Conservation (phyloP, 257 asterid genomes). For the Primulina huaijiensis region DNA sequence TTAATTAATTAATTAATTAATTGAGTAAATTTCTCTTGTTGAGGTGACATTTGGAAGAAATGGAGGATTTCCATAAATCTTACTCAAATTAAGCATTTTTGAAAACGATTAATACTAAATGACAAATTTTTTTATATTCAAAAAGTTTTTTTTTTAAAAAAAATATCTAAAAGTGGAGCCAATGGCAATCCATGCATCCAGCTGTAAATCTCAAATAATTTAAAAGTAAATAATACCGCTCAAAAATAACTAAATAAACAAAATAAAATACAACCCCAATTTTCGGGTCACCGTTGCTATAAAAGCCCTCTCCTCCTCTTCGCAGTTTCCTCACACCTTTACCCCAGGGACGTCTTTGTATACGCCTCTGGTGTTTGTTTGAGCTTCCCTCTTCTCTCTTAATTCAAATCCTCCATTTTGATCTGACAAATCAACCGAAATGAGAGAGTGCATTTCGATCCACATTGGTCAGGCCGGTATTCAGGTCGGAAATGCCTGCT, state of each 20-base stretch:
- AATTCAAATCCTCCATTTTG: background rate
- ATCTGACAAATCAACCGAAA: conserved; percentile 27
- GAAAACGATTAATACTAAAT: no score
- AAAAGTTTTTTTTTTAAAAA: no score
- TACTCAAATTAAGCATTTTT: no score
- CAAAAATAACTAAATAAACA: background rate
- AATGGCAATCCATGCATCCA: background rate
- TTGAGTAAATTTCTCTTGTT: no score
- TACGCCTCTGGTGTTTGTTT: conserved; percentile 39
- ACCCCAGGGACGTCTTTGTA: conserved; percentile 49
- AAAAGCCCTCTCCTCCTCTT: conserved; percentile 14
- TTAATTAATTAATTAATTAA: no score
- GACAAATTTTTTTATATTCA: no score
- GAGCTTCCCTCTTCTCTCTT: background rate
- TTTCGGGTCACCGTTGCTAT: conserved; percentile 9
- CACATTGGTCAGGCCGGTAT: conserved; percentile 98
- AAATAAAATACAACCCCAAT: background rate
- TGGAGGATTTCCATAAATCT: no score
- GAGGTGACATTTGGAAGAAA: no score
- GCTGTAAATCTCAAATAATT: conserved; percentile 18
- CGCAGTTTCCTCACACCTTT: background rate
- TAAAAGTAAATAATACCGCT: background rate
- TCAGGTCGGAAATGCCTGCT: conserved; percentile 91
- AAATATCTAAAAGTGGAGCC: no score
- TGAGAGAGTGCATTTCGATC: conserved; percentile 98